Evolutionary conservation across 257 asterid genomes (phyloP), one percentile per base, ranked within the genome.

Genomic region (Primulina tabacum): DNA sequence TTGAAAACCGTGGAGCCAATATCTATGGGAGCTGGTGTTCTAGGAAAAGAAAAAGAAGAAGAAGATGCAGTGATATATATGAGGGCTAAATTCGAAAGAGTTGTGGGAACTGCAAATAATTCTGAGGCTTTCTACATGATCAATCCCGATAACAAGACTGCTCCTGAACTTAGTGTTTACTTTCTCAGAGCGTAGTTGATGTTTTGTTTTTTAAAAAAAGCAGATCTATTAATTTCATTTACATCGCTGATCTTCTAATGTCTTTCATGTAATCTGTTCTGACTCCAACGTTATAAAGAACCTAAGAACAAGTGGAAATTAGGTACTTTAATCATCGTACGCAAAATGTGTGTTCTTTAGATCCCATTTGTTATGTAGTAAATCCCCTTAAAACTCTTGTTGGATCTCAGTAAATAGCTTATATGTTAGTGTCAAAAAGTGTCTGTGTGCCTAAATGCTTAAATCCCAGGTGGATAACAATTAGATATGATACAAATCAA

Each of bases 41-140:
- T 83, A 65, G 82, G 84, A 8, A 81, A 65, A 28, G 73, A 56
- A 17, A 67, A 66, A 2, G 62, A 65, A 24, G 82, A 78, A 5
- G 83, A 58, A 11, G 78, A 73, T 7, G 90, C 83, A 52, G 10
- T 86, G 16, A 86, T 83, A 86, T 83, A 83, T 57, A 81, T 86
- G 88, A 86, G 91, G 64, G 86, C 87, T 0, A 86, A 83, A 63
- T 86, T 86, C 69, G 91, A 86, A 63, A 86, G 88, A 67, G 88
- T 86, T 32, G 81, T 83, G 38, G 91, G 91, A 24, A 81, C 87
- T 3, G 62, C 80, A 63, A 88, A 83, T 79, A 88, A 83, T 79
- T 86, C 87, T 0, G 91, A 86, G 75, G 91, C 91, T 17, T 79
- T 86, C 60, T 86, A 86, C 50, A 86, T 86, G 91, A 78, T 86